These are phyloP conservation scores for Fistulifera solaris DNA, from an alignment of 108 stramenopile genomes.

Conservation along the genomic window DNA sequence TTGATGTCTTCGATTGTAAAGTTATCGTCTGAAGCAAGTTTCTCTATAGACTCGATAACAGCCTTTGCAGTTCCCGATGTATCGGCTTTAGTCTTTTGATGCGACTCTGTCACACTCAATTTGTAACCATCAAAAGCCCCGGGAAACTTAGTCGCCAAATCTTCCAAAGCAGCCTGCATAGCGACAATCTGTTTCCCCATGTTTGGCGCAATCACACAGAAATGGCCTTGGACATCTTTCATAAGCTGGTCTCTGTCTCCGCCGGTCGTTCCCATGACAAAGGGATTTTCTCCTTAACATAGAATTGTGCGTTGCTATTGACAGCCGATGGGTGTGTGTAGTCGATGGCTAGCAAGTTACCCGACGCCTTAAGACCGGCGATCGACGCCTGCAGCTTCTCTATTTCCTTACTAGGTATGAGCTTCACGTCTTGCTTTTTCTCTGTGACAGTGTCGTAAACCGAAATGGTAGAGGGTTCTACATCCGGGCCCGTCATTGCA, in stretches of 20 bases:
- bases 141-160: constrained; percentile 84
- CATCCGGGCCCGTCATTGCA: constrained; percentile 84
- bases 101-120: constrained; percentile 85
- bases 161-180: constrained; percentile 91
- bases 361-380: constrained; percentile 42
- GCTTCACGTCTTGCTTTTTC: constrained; percentile 44
- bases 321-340: constrained; percentile 97
- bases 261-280: constrained; percentile 95
- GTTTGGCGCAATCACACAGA: constrained; percentile 97
- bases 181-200: constrained; percentile 99
- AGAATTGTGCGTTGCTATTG: constrained; percentile 86
- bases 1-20: constrained; percentile 82
- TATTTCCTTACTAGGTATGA: constrained; percentile 58
- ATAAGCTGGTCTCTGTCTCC: constrained; percentile 84
- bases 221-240: constrained; percentile 61
- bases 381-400: constrained; percentile 50
- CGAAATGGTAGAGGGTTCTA: constrained; percentile 58
- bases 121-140: constrained; percentile 91
- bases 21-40: constrained; percentile 49
- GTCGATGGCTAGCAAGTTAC: constrained; percentile 86
- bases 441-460: constrained; percentile 60
- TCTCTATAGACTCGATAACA: constrained; percentile 77
- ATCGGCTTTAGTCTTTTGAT: constrained; percentile 96
- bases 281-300: constrained; percentile 70
- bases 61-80: constrained; percentile 98